phyloP scores from a whole-genome alignment of 2,329 filamentous ascomycete species.

The Phialophora macrospora region DNA sequence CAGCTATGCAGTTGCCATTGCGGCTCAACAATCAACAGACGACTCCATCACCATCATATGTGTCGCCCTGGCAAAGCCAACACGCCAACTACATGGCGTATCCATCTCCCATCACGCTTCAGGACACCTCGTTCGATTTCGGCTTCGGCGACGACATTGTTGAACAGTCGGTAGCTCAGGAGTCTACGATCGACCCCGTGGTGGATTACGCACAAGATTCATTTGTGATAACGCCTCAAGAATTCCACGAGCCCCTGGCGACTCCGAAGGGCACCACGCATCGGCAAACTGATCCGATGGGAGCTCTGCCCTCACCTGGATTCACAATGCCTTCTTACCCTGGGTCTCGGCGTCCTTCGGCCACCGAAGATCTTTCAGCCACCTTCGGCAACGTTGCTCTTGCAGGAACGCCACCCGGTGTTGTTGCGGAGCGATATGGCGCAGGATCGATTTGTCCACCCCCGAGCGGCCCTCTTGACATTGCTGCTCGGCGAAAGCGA shows the following conservation, averaged over 20 bases:
- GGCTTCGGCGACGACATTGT: conserved; percentile 33
- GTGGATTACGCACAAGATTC: conserved; percentile 26
- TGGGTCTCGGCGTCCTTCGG: conserved; percentile 35
- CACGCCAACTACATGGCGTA: conserved; percentile 18
- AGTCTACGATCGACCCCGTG: conserved; percentile 9
- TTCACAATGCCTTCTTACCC: conserved; percentile 36
- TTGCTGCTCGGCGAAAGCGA: conserved; percentile 53
- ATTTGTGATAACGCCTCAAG: conserved; percentile 32
- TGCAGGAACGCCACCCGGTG: conserved; percentile 26
- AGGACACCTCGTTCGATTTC: conserved; percentile 38
- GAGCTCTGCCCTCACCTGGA: conserved; percentile 31
- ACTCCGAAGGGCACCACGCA: conserved; percentile 29
- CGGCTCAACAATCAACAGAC: conserved; percentile 17
- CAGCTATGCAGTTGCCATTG: conserved; percentile 29
- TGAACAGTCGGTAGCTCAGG: conserved; percentile 18
- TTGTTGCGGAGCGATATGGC: conserved; percentile 55
- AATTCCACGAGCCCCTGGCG: conserved; percentile 28
- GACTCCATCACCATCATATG: conserved; percentile 16
- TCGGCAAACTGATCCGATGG: conserved; percentile 19
- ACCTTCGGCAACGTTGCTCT: conserved; percentile 37
- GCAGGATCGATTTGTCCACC: conserved; percentile 60
- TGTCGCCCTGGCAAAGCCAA: conserved; percentile 22
- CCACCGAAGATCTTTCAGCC: conserved; percentile 36
- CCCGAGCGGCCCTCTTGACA: conserved; percentile 49
- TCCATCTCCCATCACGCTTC: conserved; percentile 32